Conservation (phyloP, 495 filamentous ascomycete genomes). For the Delitschia confertaspora region DNA sequence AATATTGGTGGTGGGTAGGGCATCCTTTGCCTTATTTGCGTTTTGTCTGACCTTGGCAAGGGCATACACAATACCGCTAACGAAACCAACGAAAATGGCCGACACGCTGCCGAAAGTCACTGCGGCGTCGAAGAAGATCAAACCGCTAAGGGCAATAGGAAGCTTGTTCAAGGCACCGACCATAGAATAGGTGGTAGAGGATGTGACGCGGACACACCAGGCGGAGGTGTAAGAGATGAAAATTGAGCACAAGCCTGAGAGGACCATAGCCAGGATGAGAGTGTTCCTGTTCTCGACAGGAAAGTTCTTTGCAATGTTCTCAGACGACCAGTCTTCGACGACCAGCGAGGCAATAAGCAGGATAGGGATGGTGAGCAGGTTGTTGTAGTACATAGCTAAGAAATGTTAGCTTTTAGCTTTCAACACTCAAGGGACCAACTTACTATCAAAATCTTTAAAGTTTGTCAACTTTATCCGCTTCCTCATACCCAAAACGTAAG, state of each 20-base stretch:
- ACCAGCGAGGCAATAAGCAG: conserved; percentile 73
- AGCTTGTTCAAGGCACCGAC: conserved; percentile 97
- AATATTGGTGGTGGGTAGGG: conserved; percentile 60
- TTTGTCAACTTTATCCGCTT: conserved; percentile 99
- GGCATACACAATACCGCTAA: conserved; percentile 88
- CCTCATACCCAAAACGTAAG: conserved; percentile 86
- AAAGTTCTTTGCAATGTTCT: conserved; percentile 83
- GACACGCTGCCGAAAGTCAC: conserved; percentile 87
- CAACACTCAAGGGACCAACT: conserved; percentile 33
- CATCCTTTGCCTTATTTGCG: conserved; percentile 45
- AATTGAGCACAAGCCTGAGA: conserved; percentile 86
- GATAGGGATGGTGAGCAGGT: conserved; percentile 91
- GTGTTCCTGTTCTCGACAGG: conserved; percentile 63
- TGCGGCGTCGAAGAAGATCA: conserved; percentile 91
- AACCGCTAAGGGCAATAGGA: conserved; percentile 79
- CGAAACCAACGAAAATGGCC: conserved; percentile 80
- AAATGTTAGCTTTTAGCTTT: conserved; percentile 4
- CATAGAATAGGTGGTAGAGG: conserved; percentile 96
- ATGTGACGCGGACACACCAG: conserved; percentile 96
- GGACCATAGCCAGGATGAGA: conserved; percentile 74
- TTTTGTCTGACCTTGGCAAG: conserved; percentile 82
- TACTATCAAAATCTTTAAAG: conserved; percentile 99
- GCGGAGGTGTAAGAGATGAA: conserved; percentile 98
- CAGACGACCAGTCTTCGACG: conserved; percentile 82
- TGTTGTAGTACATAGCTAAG: conserved; percentile 99